Conservation (phyloP, 2,329 filamentous ascomycete species). For the Diaporthe ilicicola region DNA sequence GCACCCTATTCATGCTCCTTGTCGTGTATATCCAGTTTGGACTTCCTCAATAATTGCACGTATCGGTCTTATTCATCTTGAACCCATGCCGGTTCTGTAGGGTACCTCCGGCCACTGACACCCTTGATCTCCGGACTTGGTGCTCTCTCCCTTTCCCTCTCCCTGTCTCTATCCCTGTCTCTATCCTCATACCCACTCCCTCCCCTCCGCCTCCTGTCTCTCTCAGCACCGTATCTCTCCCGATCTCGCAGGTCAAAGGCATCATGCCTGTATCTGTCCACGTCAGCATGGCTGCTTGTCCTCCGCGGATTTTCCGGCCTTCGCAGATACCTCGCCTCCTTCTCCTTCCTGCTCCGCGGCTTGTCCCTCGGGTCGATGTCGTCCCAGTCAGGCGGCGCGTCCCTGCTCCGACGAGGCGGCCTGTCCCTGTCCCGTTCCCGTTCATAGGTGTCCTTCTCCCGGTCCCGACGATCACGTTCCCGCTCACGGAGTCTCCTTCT, state of each 20-base stretch:
- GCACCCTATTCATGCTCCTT: not conserved
- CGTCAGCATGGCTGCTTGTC: slow-evolving; percentile 60
- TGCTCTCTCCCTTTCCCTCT: slow-evolving; percentile 35
- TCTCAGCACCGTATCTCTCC: slow-evolving; percentile 40
- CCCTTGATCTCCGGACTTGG: slow-evolving; percentile 46
- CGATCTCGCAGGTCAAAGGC: slow-evolving; percentile 45
- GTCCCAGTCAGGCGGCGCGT: slow-evolving; percentile 43
- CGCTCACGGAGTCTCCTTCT: slow-evolving; percentile 27
- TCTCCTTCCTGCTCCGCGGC: slow-evolving; percentile 44
- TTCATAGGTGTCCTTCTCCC: slow-evolving; percentile 34
- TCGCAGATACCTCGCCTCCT: slow-evolving; percentile 44
- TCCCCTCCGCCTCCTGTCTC: slow-evolving; percentile 43
- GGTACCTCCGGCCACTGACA: slow-evolving; percentile 49
- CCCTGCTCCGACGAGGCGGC: slow-evolving; percentile 37
- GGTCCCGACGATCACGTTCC: slow-evolving; percentile 44
- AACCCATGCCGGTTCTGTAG: slow-evolving; percentile 40
- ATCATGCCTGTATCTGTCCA: slow-evolving; percentile 54
- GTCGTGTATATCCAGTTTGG: not conserved
- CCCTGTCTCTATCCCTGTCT: slow-evolving; percentile 39
- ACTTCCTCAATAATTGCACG: not conserved
- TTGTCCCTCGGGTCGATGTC: slow-evolving; percentile 43
- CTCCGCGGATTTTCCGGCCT: slow-evolving; percentile 53
- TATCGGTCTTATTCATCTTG: slow-evolving; percentile 20
- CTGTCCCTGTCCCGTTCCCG: slow-evolving; percentile 35
- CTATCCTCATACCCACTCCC: slow-evolving; percentile 33